Base-by-base conservation (phyloP, 176 grass and related monocot species). In the Hyparrhenia diplandra region DNA sequence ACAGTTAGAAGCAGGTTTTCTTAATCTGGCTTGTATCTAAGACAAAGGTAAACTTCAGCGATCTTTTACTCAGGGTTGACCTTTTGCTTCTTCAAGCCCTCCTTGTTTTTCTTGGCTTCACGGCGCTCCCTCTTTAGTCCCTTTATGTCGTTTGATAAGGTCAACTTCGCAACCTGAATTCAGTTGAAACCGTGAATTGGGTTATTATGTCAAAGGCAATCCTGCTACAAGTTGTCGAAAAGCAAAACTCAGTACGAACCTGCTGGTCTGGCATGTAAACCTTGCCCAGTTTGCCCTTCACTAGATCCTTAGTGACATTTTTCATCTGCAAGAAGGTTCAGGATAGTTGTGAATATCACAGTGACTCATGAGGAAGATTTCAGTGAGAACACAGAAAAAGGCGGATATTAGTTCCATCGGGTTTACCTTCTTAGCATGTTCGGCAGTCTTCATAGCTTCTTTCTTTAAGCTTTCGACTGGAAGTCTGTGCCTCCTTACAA, bases 221-320 rank as follows among this genome's bases (percentile, higher is more conserved):
- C 39, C 69, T 27, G 5, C 46, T 62, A 37, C 11, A 74, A 64
- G 35, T 75, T 64, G n/a, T 10, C 25, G 3, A 30, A 58, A 67
- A 10, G 43, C 23, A 47, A 32, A 74, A 16, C 17, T 27, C 17
- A 55, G 67, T 49, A 69, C 74, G 16, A 76, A 95, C 93, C 85
- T 92, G 70, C 63, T 96, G 93, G 21, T 96, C 85, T 86, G 93
- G 93, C 64, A 96, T 96, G 82, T 90, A 96, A 20, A 96, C 91
- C 49, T 64, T 96, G 59, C 93, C 93, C 62, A 85, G 35, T 75
- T 11, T 96, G 41, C 90, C 93, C 28, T 92, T 39, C 36, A 92
- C 27, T 46, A 73, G 41, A 85, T 74, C 89, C 64, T 91, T 86
- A 0, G 32, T 82, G 34, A 98, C 92, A 93, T 98, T 98, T 79